Evolutionary conservation across 2,329 filamentous ascomycete genomes (phyloP).

Genomic region (Rosellinia necatrix): DNA sequence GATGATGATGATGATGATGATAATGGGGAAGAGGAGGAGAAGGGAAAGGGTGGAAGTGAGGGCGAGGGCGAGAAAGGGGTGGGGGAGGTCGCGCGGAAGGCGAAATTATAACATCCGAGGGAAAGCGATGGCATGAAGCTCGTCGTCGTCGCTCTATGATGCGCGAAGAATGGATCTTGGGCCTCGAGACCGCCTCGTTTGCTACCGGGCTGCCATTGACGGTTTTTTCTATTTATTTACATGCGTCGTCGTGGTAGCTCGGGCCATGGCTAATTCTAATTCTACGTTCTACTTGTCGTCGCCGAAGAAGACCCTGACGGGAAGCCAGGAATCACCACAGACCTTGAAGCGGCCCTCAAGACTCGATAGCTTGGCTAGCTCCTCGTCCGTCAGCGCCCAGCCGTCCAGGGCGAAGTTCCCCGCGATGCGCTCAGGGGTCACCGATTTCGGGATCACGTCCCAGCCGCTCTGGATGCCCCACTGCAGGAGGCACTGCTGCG

Average conservation of each 20-base stretch:
- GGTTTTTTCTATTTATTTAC: slow-evolving; percentile 3
- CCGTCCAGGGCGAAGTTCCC: slow-evolving; percentile 77
- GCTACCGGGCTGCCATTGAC: slow-evolving; percentile 7
- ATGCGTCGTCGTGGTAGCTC: slow-evolving; percentile 7
- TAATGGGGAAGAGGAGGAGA: too few relatives aligned
- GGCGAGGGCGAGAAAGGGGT: too few relatives aligned
- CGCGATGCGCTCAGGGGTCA: slow-evolving; percentile 73
- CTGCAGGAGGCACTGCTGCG: slow-evolving; percentile 76
- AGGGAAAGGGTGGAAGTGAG: too few relatives aligned
- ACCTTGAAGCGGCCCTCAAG: slow-evolving; percentile 82
- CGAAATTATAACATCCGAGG: slow-evolving; percentile 39
- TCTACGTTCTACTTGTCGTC: slow-evolving; percentile 68
- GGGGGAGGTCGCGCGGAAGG: slow-evolving; percentile 47
- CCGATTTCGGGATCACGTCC: slow-evolving; percentile 85
- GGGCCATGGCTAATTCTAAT: background rate
- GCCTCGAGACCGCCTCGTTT: too few relatives aligned
- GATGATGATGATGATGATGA: too few relatives aligned
- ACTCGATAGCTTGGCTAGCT: slow-evolving; percentile 69
- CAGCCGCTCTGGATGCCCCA: slow-evolving; percentile 84
- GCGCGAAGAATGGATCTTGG: too few relatives aligned
- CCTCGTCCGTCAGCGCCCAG: slow-evolving; percentile 73
- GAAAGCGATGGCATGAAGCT: too few relatives aligned
- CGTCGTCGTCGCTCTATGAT: too few relatives aligned
- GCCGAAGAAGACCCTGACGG: slow-evolving; percentile 80
- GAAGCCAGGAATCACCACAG: slow-evolving; percentile 75